phyloP scores from a whole-genome alignment of 805 yeast species.

The Yarrowia keelungensis region DNA sequence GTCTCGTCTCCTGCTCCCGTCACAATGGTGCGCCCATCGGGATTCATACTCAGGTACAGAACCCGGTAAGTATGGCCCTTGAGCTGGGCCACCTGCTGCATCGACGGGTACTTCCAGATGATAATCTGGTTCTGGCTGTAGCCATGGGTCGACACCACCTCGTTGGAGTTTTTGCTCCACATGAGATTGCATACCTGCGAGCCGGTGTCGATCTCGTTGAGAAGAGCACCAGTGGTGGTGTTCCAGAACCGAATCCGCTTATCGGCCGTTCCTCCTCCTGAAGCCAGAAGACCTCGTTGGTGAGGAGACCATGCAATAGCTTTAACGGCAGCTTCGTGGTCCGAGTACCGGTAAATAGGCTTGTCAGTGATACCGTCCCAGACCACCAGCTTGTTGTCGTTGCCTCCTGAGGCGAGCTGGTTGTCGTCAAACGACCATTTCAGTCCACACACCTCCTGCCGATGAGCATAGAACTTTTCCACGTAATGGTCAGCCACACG shows the following conservation, averaged over 20 bases:
- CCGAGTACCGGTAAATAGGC: constrained; percentile 77
- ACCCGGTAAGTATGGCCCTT: constrained; percentile 96
- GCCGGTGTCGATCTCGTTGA: constrained; percentile 89
- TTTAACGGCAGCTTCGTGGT: constrained; percentile 94
- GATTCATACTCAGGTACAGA: constrained; percentile 84
- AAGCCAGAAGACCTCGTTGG: constrained; percentile 88
- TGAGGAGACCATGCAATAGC: constrained; percentile 99
- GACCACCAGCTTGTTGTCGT: constrained; percentile 83
- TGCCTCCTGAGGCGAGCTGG: constrained; percentile 93
- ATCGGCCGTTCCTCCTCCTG: constrained; percentile 98
- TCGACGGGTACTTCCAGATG: constrained; percentile 90
- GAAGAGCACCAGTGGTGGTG: constrained; percentile 73
- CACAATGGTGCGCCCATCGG: constrained; percentile 95
- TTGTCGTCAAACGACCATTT: constrained; percentile 93
- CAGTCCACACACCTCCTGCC: constrained; percentile 95
- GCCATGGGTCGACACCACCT: constrained; percentile 93
- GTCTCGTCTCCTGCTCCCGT: constrained; percentile 99
- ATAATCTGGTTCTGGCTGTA: constrained; percentile 88
- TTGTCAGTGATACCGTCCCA: constrained; percentile 80
- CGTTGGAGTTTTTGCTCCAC: constrained; percentile 93
- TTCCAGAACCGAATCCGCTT: constrained; percentile 92
- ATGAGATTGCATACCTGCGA: constrained; percentile 93
- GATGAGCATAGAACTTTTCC: constrained; percentile 73
- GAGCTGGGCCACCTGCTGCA: constrained; percentile 91
- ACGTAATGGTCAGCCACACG: constrained; percentile 83